Conservation (phyloP, 257 asterid species). For the Nicotiana otophora region DNA sequence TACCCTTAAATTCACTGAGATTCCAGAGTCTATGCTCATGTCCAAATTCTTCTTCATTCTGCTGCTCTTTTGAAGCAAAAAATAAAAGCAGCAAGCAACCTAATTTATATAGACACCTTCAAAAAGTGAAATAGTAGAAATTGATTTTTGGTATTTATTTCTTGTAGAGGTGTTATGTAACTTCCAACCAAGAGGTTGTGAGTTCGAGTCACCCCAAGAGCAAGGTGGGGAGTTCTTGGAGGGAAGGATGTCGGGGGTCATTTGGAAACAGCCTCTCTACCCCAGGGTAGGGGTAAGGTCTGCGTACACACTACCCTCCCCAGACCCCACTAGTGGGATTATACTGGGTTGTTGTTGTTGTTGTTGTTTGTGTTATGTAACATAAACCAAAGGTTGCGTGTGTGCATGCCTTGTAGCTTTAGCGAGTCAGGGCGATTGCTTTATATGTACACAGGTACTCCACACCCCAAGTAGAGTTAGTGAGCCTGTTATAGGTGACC, state of each 20-base stretch:
- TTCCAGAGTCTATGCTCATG: neutral
- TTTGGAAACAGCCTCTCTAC: too few species aligned
- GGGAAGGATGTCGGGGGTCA: too few species aligned
- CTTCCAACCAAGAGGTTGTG: too few species aligned
- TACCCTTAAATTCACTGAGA: neutral
- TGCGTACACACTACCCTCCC: too few species aligned
- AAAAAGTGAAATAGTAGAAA: neutral
- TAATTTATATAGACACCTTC: neutral
- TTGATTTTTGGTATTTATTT: neutral
- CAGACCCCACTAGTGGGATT: too few species aligned
- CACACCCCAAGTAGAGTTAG: neutral
- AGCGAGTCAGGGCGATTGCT: neutral
- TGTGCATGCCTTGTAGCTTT: neutral
- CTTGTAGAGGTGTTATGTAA: neutral
- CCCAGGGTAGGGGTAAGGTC: too few species aligned
- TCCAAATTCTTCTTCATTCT: neutral
- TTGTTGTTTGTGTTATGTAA: neutral
- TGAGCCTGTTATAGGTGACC: neutral
- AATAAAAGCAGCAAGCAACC: neutral
- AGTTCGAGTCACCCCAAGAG: too few species aligned
- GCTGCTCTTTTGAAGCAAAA: neutral
- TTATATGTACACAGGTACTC: neutral
- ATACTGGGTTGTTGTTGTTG: too few species aligned
- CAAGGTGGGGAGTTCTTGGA: too few species aligned
- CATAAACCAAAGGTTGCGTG: neutral